A percentile compares a stretch with the other conserved stretches of the same genome.
Evolutionary conservation across 345 rosid species (phyloP).

Genomic region (Noccaea bulbosa): DNA sequence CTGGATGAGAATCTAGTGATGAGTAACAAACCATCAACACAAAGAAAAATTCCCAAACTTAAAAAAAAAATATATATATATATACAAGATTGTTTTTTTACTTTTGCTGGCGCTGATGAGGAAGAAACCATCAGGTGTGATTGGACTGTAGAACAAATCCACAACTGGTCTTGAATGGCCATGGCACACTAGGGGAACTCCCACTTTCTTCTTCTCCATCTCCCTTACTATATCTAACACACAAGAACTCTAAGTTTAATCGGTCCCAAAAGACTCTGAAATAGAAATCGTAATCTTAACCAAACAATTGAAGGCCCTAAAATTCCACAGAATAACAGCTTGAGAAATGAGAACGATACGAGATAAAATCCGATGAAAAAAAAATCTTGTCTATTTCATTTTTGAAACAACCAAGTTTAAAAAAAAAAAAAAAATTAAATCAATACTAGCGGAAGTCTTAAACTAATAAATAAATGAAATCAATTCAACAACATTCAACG

Average conservation of each 20-base stretch:
- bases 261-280: neutral
- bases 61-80: neutral
- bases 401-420: no score
- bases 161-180: slow-evolving; percentile 83
- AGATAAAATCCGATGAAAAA: slow-evolving; percentile 10
- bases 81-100: neutral
- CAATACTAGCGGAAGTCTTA: no score
- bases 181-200: slow-evolving; percentile 73
- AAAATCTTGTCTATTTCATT: slow-evolving; percentile 12
- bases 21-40: neutral
- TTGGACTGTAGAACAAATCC: slow-evolving; percentile 71
- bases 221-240: slow-evolving; percentile 5
- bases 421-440: no score
- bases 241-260: slow-evolving; percentile 7
- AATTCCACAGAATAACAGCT: slow-evolving; percentile 11
- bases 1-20: slow-evolving; percentile 74
- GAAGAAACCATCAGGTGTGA: slow-evolving; percentile 80
- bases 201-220: slow-evolving; percentile 77
- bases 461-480: no score
- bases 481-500: no score
- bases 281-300: neutral
- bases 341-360: neutral
- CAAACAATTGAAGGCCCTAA: slow-evolving; percentile 10
- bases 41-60: neutral
- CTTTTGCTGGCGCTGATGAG: slow-evolving; percentile 84